These are phyloP conservation scores for Colletotrichum eremochloae DNA, from an alignment of 2,329 filamentous ascomycete genomes.

Conservation along the genomic window DNA sequence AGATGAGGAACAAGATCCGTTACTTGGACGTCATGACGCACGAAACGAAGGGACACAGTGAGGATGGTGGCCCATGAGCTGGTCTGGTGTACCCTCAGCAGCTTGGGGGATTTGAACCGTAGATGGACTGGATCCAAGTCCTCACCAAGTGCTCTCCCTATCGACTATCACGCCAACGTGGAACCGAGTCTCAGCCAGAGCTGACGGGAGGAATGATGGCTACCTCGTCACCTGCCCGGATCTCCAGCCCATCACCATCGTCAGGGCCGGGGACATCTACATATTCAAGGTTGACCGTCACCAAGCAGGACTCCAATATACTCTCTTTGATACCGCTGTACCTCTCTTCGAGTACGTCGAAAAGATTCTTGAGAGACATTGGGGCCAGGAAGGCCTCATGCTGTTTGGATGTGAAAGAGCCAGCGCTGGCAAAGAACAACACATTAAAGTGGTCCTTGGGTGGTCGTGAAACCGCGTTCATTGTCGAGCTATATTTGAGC, in stretches of 20 bases:
- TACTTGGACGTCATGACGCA: conserved; percentile 40
- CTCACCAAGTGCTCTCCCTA: conserved; percentile 20
- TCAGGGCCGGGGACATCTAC: conserved; percentile 72
- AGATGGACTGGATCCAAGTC: conserved; percentile 25
- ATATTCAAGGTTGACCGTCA: conserved; percentile 87
- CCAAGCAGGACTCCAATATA: conserved; percentile 78
- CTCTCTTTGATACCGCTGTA: conserved; percentile 78
- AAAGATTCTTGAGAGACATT: conserved; percentile 72
- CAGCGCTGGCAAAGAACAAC: conserved; percentile 85
- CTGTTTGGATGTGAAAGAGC: conserved; percentile 77
- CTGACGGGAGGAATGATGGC: conserved; percentile 91
- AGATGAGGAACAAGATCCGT: conserved; percentile 41
- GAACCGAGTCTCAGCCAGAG: conserved; percentile 70
- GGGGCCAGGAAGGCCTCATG: conserved; percentile 77
- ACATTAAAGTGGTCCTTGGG: conserved; percentile 79
- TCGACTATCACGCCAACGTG: not conserved
- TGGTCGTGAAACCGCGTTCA: conserved; percentile 59
- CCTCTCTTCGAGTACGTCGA: conserved; percentile 74
- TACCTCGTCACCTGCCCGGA: conserved; percentile 84
- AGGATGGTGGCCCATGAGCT: not conserved
- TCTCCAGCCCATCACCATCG: conserved; percentile 59
- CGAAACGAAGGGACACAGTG: not conserved
- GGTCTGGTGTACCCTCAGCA: not conserved
- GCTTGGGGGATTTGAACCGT: conserved; percentile 21
- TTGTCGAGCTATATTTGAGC: conserved; percentile 40